Evolutionary conservation across 1,284 basidiomycete species (phyloP).

Genomic region (Pseudomicrostroma phylloplanum): DNA sequence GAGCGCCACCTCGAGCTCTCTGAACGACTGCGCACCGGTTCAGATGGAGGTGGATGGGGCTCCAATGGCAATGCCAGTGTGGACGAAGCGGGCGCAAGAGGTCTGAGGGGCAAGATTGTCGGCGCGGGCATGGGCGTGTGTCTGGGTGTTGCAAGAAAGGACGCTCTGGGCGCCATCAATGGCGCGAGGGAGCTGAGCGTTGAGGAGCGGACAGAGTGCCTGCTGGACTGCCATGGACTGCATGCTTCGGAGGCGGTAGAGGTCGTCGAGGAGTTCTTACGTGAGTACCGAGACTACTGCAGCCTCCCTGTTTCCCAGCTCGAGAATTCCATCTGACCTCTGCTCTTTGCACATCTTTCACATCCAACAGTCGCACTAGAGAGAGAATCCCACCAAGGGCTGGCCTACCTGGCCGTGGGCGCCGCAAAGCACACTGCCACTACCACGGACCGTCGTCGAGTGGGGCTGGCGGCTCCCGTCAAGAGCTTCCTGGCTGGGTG

Average conservation of each 20-base stretch:
- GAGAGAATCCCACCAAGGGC: constrained; percentile 64
- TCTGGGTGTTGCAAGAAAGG: constrained; percentile 50
- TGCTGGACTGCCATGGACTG: constrained; percentile 54
- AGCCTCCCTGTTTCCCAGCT: no score
- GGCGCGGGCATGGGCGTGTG: constrained; percentile 63
- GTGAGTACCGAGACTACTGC: no score
- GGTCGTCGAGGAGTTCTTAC: constrained; percentile 80
- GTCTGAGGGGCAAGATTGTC: constrained; percentile 66
- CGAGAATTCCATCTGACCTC: no score
- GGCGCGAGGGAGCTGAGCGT: constrained; percentile 66
- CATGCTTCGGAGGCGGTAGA: constrained; percentile 87
- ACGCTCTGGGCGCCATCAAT: constrained; percentile 71
- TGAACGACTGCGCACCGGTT: neutral
- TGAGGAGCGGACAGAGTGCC: constrained; percentile 61
- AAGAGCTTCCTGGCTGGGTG: constrained; percentile 83
- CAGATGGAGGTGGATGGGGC: constrained; percentile 1
- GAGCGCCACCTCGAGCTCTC: constrained; percentile 54
- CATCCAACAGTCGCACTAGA: constrained; percentile 58
- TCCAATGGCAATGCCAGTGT: neutral
- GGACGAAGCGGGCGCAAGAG: constrained; percentile 73
- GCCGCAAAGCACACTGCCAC: constrained; percentile 91
- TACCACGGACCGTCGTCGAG: constrained; percentile 70
- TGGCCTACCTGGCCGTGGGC: constrained; percentile 74
- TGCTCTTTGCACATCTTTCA: no score
- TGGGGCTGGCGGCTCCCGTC: constrained; percentile 73